A percentile compares a stretch with the other conserved stretches of the same genome.
phyloP scores from a whole-genome alignment of 805 yeast species.

The Candida chilensis region DNA sequence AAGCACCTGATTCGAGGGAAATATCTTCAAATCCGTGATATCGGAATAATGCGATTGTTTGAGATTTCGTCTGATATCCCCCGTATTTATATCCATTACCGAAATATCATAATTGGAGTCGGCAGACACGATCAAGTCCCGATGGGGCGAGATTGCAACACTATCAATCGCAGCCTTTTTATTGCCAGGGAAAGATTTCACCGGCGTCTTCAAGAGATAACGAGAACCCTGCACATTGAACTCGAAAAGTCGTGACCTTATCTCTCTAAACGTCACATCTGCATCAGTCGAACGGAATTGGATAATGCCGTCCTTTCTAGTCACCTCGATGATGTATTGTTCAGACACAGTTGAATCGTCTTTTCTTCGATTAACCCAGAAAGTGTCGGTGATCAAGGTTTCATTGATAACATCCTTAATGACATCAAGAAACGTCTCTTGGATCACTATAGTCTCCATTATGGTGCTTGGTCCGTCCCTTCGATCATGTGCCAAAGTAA shows the following conservation, averaged over 20 bases:
- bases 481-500: too few species aligned
- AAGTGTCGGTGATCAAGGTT: conserved; percentile 13
- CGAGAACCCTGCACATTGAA: neutral
- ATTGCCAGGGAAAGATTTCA: conserved; percentile 1
- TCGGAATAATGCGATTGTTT: conserved; percentile 43
- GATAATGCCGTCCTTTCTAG: neutral
- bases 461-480: too few species aligned
- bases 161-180: conserved; percentile 12
- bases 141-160: conserved; percentile 18
- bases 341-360: conserved; percentile 9
- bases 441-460: conserved; percentile 23
- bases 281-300: neutral
- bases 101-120: neutral
- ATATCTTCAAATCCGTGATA: conserved; percentile 33
- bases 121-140: neutral
- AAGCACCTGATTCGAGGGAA: conserved; percentile 59
- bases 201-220: conserved; percentile 4
- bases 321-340: neutral
- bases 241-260: neutral
- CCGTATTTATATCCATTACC: neutral
- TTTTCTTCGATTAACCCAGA: conserved; percentile 33
- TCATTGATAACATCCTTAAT: conserved; percentile 23
- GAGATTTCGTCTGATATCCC: neutral
- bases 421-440: conserved; percentile 34
- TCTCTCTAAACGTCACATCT: neutral